Evolutionary conservation across 495 filamentous ascomycete genomes (phyloP).

Genomic region (Tirmania nivea): DNA sequence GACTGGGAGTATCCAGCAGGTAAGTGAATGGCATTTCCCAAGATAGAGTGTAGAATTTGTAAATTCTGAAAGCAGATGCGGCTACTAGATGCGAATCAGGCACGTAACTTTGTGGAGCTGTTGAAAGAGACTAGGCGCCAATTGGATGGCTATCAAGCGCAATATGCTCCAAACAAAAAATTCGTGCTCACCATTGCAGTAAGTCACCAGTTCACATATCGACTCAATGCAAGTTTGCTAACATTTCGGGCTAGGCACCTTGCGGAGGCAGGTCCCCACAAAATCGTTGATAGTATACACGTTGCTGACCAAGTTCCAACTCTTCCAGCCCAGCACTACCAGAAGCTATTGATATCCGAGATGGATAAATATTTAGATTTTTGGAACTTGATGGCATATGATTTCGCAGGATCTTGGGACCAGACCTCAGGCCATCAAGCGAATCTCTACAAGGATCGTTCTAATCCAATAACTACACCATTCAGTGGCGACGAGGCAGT

Average conservation of each 20-base stretch:
- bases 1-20: constrained; percentile 45
- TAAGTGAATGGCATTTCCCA: no score
- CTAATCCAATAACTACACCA: constrained; percentile 37
- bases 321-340: constrained; percentile 37
- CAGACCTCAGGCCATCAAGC: constrained; percentile 45
- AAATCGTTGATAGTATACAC: neutral
- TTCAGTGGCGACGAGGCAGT: constrained; percentile 49
- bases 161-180: constrained; percentile 27
- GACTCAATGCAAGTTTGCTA: no score
- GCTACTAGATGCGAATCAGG: constrained; percentile 29
- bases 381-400: constrained; percentile 71
- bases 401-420: constrained; percentile 55
- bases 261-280: neutral
- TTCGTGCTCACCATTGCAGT: constrained; percentile 63
- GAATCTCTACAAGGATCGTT: constrained; percentile 39
- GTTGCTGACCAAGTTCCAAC: no score
- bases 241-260: neutral
- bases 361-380: constrained; percentile 67
- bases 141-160: constrained; percentile 39
- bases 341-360: constrained; percentile 36
- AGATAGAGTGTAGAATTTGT: no score
- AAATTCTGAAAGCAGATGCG: no score
- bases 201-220: neutral
- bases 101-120: constrained; percentile 46
- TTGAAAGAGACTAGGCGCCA: constrained; percentile 41